A percentile compares a stretch with the other conserved stretches of the same genome.
Evolutionary conservation across 2,329 filamentous ascomycete genomes (phyloP).

Genomic region (Truncatella angustata): DNA sequence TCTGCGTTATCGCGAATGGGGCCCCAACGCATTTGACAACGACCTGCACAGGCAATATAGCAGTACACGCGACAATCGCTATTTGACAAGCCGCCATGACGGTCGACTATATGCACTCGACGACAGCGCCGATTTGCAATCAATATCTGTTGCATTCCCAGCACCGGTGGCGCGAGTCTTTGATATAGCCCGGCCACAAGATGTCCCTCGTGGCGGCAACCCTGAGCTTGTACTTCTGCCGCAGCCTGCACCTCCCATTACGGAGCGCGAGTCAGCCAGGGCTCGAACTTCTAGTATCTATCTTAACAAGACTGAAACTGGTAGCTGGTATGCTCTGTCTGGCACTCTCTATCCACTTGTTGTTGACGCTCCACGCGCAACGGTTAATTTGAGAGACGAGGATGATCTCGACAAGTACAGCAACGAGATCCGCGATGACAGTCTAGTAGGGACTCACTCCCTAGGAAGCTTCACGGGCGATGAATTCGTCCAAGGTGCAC

Average conservation of each 20-base stretch:
- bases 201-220: conserved; percentile 60
- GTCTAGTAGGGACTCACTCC: conserved; percentile 70
- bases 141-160: conserved; percentile 68
- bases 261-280: conserved; percentile 47
- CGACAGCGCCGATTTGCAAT: conserved; percentile 54
- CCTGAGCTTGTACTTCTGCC: conserved; percentile 81
- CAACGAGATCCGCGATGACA: conserved; percentile 50
- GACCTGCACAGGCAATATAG: conserved; percentile 85
- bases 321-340: conserved; percentile 92
- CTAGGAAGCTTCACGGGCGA: conserved; percentile 41
- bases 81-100: conserved; percentile 84
- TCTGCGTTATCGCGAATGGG: conserved; percentile 92
- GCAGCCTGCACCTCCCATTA: conserved; percentile 69
- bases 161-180: conserved; percentile 86
- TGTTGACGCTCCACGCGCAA: conserved; percentile 59
- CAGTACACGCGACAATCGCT: conserved; percentile 78
- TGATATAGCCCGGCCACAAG: conserved; percentile 75
- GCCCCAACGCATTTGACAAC: conserved; percentile 83
- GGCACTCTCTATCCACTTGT: conserved; percentile 83
- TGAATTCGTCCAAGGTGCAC: conserved; percentile 31
- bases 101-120: conserved; percentile 82
- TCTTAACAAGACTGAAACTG: conserved; percentile 81
- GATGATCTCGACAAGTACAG: conserved; percentile 40
- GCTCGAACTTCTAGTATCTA: conserved; percentile 69
- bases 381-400: conserved; percentile 45